These are phyloP conservation scores for Marsdenia floribunda DNA, from an alignment of 257 asterid species.

Conservation along the genomic window DNA sequence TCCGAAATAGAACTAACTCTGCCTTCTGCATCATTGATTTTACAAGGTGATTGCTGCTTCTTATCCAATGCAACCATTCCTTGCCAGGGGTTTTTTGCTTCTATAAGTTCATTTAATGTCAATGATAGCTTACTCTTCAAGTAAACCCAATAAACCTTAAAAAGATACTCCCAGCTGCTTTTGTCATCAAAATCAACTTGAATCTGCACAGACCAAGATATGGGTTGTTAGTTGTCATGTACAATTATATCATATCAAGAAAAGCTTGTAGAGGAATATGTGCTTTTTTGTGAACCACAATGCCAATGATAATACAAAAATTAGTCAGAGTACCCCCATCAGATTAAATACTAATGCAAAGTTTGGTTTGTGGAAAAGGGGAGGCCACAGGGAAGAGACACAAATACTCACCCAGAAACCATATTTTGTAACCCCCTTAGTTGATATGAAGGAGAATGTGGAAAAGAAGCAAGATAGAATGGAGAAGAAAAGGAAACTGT, in stretches of 20 bases:
- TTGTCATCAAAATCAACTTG: conserved; percentile 84
- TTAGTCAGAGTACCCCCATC: background rate
- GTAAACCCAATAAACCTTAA: conserved; percentile 71
- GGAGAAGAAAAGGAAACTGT: background rate
- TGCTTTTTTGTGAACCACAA: no score
- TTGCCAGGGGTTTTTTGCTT: conserved; percentile 53
- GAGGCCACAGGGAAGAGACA: background rate
- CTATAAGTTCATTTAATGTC: conserved; percentile 54
- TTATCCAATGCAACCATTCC: conserved; percentile 24
- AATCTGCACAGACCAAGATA: conserved; percentile 37
- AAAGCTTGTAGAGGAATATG: background rate
- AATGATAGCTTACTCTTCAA: conserved; percentile 59
- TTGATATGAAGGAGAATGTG: background rate
- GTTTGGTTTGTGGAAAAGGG: background rate
- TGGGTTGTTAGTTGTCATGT: conserved; percentile 1
- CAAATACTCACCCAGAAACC: background rate
- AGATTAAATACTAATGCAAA: background rate
- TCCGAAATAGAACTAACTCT: conserved; percentile 18
- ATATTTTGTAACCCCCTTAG: background rate
- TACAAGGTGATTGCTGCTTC: conserved; percentile 25
- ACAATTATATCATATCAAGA: background rate
- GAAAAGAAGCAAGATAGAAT: background rate
- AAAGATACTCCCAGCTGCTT: conserved; percentile 87
- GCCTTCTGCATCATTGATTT: conserved; percentile 16
- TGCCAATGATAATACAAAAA: background rate